These are phyloP conservation scores for Pseudomonodictys pantanalensis DNA, from an alignment of 495 filamentous ascomycete genomes.

Conservation along the genomic window DNA sequence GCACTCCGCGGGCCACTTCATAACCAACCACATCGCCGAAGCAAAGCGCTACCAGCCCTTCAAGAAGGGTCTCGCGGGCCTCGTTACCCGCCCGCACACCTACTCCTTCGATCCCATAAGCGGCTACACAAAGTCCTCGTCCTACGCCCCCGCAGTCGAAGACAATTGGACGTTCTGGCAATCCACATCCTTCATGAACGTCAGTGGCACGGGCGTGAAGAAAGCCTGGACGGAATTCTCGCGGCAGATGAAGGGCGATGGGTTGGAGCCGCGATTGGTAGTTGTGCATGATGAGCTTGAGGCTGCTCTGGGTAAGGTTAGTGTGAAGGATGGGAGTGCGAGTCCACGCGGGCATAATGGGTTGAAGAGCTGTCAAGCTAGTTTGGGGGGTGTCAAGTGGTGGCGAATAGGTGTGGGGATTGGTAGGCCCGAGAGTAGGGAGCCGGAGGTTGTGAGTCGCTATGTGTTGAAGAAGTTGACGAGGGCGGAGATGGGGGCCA, in stretches of 20 bases:
- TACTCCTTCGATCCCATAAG: not conserved
- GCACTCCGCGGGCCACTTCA: slow-evolving; percentile 75
- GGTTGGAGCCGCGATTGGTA: slow-evolving; percentile 53
- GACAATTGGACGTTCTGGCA: slow-evolving; percentile 63
- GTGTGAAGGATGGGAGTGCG: slow-evolving; percentile 54
- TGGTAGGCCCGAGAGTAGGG: slow-evolving; percentile 61
- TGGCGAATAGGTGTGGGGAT: slow-evolving; percentile 68
- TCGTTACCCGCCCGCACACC: slow-evolving; percentile 1
- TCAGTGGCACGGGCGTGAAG: slow-evolving; percentile 38
- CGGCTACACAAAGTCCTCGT: not conserved
- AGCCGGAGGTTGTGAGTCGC: slow-evolving; percentile 54
- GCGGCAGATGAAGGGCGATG: slow-evolving; percentile 8
- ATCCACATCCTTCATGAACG: slow-evolving; percentile 74
- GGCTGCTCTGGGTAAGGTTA: slow-evolving; percentile 61
- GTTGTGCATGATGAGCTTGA: slow-evolving; percentile 86
- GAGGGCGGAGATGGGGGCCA: slow-evolving; percentile 47
- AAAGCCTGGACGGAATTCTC: slow-evolving; percentile 32
- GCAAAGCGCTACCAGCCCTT: slow-evolving; percentile 48
- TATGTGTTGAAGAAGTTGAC: slow-evolving; percentile 69
- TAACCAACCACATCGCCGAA: slow-evolving; percentile 45
- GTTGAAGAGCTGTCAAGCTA: slow-evolving; percentile 61
- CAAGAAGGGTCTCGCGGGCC: slow-evolving; percentile 37
- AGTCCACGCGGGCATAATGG: slow-evolving; percentile 74
- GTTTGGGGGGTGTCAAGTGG: slow-evolving; percentile 47
- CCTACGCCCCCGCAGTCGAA: slow-evolving; percentile 5